Percentiles rank a stretch among this genome's conserved stretches.
Evolutionary conservation across 1,139 yeast genomes (phyloP).

Genomic region (Diutina catenulata): DNA sequence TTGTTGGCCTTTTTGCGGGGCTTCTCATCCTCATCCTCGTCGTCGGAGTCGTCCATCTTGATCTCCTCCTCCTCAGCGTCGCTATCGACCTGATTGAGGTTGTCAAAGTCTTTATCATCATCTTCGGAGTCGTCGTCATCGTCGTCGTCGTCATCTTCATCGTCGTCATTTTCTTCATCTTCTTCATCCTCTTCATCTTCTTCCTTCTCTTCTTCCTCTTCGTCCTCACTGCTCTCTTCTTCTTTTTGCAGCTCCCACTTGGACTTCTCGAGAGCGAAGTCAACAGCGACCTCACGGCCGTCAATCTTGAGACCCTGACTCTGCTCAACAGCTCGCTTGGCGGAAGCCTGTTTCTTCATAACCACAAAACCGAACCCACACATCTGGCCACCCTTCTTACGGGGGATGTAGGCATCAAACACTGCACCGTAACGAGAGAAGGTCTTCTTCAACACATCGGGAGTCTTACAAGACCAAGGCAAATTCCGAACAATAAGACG

Average conservation of each 20-base stretch:
- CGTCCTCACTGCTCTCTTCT: constrained; percentile 18
- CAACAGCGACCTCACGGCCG: constrained; percentile 90
- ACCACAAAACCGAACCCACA: constrained; percentile 92
- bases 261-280: constrained; percentile 80
- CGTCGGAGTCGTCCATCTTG: constrained; percentile 14
- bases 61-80: constrained; percentile 15
- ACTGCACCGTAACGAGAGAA: constrained; percentile 80
- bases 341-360: constrained; percentile 71
- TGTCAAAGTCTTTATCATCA: constrained; percentile 8
- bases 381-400: constrained; percentile 81
- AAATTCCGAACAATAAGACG: constrained; percentile 80
- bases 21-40: constrained; percentile 15
- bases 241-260: constrained; percentile 50
- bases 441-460: constrained; percentile 54
- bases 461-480: constrained; percentile 91
- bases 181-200: constrained; percentile 15
- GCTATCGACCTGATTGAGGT: constrained; percentile 15
- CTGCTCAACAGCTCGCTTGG: constrained; percentile 71
- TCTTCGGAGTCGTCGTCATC: constrained; percentile 12
- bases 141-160: constrained; percentile 16
- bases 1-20: constrained; percentile 37
- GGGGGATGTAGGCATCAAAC: constrained; percentile 80
- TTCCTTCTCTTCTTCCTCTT: constrained; percentile 18
- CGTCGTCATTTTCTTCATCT: constrained; percentile 14
- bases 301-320: constrained; percentile 66